phyloP scores from a whole-genome alignment of 495 filamentous ascomycete species.

The Neurospora sp. region DNA sequence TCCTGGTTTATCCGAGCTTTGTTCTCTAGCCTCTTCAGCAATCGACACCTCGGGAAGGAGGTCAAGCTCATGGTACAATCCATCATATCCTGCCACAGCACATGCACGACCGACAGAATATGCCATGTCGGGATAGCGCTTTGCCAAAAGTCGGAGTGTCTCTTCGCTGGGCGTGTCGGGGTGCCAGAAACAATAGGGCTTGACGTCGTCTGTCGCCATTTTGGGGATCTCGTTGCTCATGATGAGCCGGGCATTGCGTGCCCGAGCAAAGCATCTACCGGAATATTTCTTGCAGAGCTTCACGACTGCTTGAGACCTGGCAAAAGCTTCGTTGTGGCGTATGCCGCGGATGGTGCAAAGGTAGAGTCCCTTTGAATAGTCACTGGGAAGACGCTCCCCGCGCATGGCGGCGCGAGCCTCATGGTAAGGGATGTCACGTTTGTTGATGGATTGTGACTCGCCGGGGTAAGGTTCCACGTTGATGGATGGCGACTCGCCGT shows the following conservation, averaged over 20 bases:
- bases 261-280: constrained; percentile 3
- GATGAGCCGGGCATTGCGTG: constrained; percentile 27
- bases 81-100: constrained; percentile 12
- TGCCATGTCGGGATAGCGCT: constrained; percentile 6
- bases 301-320: not conserved
- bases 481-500: too few relatives aligned
- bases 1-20: not conserved
- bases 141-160: constrained; percentile 20
- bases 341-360: not conserved
- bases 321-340: not conserved
- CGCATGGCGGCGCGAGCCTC: not conserved
- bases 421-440: too few relatives aligned
- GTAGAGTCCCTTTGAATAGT: not conserved
- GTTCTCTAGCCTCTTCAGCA: constrained; percentile 13
- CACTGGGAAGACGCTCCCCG: not conserved
- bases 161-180: constrained; percentile 26
- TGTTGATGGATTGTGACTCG: too few relatives aligned
- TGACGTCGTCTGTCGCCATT: constrained; percentile 14
- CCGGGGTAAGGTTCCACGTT: too few relatives aligned
- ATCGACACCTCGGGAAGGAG: constrained; percentile 11
- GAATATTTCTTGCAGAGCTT: not conserved
- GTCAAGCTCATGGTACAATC: constrained; percentile 7
- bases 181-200: constrained; percentile 37
- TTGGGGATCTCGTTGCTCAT: constrained; percentile 30
- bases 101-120: constrained; percentile 11